Conservation (phyloP, 805 yeast genomes). For the Wickerhamomyces canadensis region DNA sequence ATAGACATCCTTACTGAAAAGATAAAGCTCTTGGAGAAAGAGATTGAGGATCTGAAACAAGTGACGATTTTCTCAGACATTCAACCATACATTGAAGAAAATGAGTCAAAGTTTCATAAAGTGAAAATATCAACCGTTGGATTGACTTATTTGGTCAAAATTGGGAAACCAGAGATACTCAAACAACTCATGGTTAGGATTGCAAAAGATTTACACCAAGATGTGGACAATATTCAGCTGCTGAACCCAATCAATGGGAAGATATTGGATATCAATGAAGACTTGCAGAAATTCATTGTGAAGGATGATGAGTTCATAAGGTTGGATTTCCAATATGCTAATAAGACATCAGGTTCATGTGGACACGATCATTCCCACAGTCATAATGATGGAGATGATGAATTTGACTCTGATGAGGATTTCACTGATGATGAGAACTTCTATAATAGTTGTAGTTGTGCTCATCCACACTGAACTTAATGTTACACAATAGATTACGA, state of each 20-base stretch:
- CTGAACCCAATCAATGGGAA: slow-evolving; percentile 16
- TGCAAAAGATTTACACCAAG: slow-evolving; percentile 17
- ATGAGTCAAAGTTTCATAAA: slow-evolving; percentile 11
- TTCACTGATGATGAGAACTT: slow-evolving; percentile 23
- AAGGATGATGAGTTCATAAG: slow-evolving; percentile 11
- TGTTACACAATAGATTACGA: too few relatives aligned
- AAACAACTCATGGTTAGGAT: slow-evolving; percentile 15
- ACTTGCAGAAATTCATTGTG: slow-evolving; percentile 7
- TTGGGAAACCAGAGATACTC: slow-evolving; percentile 12
- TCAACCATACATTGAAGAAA: slow-evolving; percentile 19
- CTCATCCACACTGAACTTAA: slow-evolving; percentile 16
- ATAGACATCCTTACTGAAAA: slow-evolving; percentile 7
- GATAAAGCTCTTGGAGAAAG: slow-evolving; percentile 16
- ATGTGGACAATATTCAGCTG: slow-evolving; percentile 12
- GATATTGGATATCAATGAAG: slow-evolving; percentile 12
- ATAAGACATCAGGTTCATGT: neutral
- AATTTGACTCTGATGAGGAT: slow-evolving; percentile 15
- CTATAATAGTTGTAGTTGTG: slow-evolving; percentile 21
- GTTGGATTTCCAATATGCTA: slow-evolving; percentile 16
- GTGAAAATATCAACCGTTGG: slow-evolving; percentile 16
- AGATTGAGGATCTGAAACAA: slow-evolving; percentile 16
- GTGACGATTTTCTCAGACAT: slow-evolving; percentile 22
- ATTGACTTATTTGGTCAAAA: slow-evolving; percentile 13
- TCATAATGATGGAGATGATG: too few relatives aligned
- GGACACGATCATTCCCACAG: slow-evolving; percentile 10